Evolutionary conservation across 73 alveolate genomes (phyloP), one percentile per base, ranked within the genome.

Genomic region (Symbiodinium pilosum): DNA sequence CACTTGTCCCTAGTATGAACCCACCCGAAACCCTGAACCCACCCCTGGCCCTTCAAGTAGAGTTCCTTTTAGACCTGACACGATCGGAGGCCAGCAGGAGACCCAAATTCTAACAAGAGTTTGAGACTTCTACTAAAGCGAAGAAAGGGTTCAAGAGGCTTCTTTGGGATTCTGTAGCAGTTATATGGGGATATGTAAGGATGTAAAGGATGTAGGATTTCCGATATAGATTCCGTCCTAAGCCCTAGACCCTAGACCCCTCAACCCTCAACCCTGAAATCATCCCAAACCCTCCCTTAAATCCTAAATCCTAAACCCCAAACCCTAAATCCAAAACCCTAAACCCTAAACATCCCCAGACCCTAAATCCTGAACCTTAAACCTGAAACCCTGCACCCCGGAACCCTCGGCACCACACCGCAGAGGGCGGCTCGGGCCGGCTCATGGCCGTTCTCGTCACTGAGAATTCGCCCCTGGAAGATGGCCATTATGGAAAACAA

Each of bases 381-480:
- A 56, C 77, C 77, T 16, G 8, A 7, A 59, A 8, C 18, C 59
- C 59, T 47, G 14, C 6, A 47, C 59, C 59, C 59, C 59, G 6
- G 36, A 1, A 59, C 36, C 77, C 52, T n/a, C 28, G 40, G 86
- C 36, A 36, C 75, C 87, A 14, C 52, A n/a, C 95, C 95, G 34
- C 95, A 88, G 4, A 88, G 73, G 38, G 95, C 95, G 28, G 95
- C 95, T 1, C 95, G 95, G 12, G 95, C 95, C 3, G 95, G 95
- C 87, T 64, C 95, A 30, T 88, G 95, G 51, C 86, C 86, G 32
- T 56, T 54, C 14, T 88, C 54, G 77, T 88, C 95, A 28, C 47
- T 39, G 73, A 88, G 86, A 36, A 88, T 41, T 28, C 87, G 95
- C 43, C 95, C 95, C 95, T 88, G 95, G 20, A 64, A 64, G 26